A percentile compares a stretch with the other conserved stretches of the same genome.
phyloP scores from a whole-genome alignment of 2,329 filamentous ascomycete genomes.

The Emericellopsis cladophorae region DNA sequence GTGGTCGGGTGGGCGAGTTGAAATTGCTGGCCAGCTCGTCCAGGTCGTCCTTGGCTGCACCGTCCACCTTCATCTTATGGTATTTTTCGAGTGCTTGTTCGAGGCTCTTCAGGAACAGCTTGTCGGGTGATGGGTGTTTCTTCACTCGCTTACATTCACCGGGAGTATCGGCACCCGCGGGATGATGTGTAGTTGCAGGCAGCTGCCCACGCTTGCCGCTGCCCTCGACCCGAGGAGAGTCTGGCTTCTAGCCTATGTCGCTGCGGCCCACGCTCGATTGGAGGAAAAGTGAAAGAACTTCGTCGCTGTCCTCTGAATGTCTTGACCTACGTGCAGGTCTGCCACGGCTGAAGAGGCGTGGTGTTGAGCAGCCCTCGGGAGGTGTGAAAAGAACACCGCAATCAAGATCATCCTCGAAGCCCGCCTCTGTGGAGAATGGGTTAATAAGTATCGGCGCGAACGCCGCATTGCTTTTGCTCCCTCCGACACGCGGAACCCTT shows the following conservation, averaged over 20 bases:
- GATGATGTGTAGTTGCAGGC: neutral
- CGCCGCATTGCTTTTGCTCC: too few relatives aligned
- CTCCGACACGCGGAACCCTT: too few relatives aligned
- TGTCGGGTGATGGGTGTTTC: conserved; percentile 32
- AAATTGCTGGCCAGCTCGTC: conserved; percentile 17
- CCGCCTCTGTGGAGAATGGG: conserved; percentile 21
- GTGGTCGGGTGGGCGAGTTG: neutral
- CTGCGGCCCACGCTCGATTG: neutral
- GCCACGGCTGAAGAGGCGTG: conserved; percentile 9
- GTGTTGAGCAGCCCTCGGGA: conserved; percentile 25
- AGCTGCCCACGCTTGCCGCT: too few relatives aligned
- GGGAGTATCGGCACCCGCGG: neutral
- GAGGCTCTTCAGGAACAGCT: conserved; percentile 23
- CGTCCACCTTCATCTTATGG: conserved; percentile 8
- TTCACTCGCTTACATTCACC: conserved; percentile 14
- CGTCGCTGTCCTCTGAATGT: neutral
- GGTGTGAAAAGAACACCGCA: conserved; percentile 21
- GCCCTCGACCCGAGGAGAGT: neutral
- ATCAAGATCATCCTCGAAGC: conserved; percentile 23
- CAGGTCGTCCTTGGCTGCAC: conserved; percentile 7
- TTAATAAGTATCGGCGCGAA: neutral
- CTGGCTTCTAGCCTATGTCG: too few relatives aligned
- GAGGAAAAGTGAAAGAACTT: neutral
- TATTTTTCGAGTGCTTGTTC: conserved; percentile 21
- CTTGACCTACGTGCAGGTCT: neutral